These are phyloP conservation scores for Graphiopsis chlorocephala DNA, from an alignment of 2,329 filamentous ascomycete species.

Conservation along the genomic window DNA sequence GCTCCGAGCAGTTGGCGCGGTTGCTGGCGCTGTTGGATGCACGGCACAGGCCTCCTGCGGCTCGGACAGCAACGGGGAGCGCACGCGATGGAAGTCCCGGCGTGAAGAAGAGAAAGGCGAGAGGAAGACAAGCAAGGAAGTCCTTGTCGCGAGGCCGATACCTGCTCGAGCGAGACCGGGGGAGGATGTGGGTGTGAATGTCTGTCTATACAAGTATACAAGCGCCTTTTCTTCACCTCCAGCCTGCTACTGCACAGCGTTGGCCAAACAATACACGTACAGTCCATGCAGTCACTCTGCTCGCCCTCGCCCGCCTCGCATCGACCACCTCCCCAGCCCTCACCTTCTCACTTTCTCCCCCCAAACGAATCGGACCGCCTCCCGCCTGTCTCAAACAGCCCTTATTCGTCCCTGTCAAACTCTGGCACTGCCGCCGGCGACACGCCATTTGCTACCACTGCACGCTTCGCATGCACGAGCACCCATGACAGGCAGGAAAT, in stretches of 20 bases:
- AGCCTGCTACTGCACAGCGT: constrained; percentile 12
- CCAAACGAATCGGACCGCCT: constrained; percentile 6
- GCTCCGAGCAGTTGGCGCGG: neutral
- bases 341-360: neutral
- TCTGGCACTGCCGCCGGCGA: neutral
- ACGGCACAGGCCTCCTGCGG: neutral
- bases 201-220: neutral
- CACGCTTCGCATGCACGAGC: constrained; percentile 7
- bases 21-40: neutral
- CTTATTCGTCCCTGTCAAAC: constrained; percentile 7
- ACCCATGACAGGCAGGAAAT: neutral
- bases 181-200: neutral
- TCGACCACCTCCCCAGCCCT: neutral
- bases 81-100: neutral
- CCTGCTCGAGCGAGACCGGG: constrained; percentile 8
- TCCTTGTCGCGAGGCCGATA: constrained; percentile 2
- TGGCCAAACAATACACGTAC: constrained; percentile 10
- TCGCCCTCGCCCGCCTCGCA: constrained; percentile 7
- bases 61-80: neutral
- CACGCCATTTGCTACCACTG: constrained; percentile 12
- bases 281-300: neutral
- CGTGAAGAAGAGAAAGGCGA: neutral
- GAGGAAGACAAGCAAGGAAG: neutral
- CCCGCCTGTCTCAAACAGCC: constrained; percentile 4
- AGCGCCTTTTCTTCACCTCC: neutral